phyloP scores from a whole-genome alignment of 1,284 basidiomycete species.

The Mycosarcoma maydis region DNA sequence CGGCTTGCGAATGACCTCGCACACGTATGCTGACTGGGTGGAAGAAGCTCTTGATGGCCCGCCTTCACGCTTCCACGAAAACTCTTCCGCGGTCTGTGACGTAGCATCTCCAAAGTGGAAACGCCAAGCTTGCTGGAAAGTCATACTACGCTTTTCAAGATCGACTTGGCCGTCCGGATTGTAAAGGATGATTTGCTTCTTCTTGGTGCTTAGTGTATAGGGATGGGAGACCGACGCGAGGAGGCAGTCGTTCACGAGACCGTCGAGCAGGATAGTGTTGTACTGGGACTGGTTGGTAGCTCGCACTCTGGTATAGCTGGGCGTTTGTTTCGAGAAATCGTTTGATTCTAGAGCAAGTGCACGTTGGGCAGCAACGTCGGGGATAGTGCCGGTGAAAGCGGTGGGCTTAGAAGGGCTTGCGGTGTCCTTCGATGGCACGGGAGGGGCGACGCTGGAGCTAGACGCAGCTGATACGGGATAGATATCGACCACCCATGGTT shows the following conservation, averaged over 20 bases:
- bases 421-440: constrained; percentile 25
- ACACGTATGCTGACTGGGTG: constrained; percentile 25
- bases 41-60: constrained; percentile 16
- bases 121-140: constrained; percentile 77
- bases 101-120: constrained; percentile 76
- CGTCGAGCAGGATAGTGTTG: constrained; percentile 46
- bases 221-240: constrained; percentile 34
- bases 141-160: constrained; percentile 76
- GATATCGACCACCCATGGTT: constrained; percentile 50
- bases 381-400: constrained; percentile 36
- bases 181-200: constrained; percentile 77
- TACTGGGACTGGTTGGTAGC: constrained; percentile 41
- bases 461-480: constrained; percentile 17
- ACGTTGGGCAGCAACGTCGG: constrained; percentile 28
- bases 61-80: constrained; percentile 65
- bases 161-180: constrained; percentile 78
- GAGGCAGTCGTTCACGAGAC: constrained; percentile 27
- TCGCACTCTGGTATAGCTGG: constrained; percentile 46
- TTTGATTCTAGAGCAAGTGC: constrained; percentile 22
- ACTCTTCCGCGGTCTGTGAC: constrained; percentile 17
- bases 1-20: constrained; percentile 79
- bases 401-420: constrained; percentile 9
- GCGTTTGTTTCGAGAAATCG: constrained; percentile 32
- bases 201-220: constrained; percentile 69
- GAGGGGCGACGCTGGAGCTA: constrained; percentile 7